Evolutionary conservation across 208 protist species (phyloP).

Genomic region (Wallacemonas rigidus): DNA sequence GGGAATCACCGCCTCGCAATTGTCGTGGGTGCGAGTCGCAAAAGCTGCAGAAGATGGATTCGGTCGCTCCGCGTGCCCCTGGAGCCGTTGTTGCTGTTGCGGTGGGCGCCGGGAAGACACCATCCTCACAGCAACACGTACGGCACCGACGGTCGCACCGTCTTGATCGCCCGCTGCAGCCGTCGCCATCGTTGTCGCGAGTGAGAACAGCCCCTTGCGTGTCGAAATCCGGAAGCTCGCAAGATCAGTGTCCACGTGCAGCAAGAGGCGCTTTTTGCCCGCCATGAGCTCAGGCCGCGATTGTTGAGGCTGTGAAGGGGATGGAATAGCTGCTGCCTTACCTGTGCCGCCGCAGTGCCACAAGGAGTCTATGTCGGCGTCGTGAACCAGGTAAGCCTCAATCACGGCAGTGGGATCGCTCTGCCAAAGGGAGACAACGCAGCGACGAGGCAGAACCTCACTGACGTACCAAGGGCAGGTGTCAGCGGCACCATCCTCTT

Average conservation of each 20-base stretch:
- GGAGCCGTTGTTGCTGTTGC: neutral
- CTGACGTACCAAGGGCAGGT: constrained; percentile 4
- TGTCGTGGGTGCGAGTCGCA: neutral
- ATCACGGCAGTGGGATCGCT: constrained; percentile 6
- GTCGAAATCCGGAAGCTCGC: constrained; percentile 11
- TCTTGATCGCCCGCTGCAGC: neutral
- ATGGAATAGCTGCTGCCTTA: neutral
- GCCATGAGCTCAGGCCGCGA: constrained; percentile 7
- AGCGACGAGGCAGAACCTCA: constrained; percentile 9
- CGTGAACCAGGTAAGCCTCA: neutral
- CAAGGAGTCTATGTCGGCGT: neutral
- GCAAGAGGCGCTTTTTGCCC: constrained; percentile 13
- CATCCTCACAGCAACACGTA: neutral
- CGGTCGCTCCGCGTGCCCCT: no score
- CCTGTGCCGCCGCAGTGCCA: neutral
- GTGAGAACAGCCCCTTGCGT: neutral
- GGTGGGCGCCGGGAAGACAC: neutral
- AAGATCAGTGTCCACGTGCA: constrained; percentile 5
- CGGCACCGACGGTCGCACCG: neutral
- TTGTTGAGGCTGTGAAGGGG: neutral
- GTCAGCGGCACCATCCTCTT: neutral
- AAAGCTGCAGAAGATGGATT: neutral
- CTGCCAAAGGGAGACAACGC: constrained; percentile 14
- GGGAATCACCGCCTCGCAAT: neutral
- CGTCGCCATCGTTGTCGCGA: neutral